Evolutionary conservation across 2,329 filamentous ascomycete genomes (phyloP).

Genomic region (Fusarium illudens): DNA sequence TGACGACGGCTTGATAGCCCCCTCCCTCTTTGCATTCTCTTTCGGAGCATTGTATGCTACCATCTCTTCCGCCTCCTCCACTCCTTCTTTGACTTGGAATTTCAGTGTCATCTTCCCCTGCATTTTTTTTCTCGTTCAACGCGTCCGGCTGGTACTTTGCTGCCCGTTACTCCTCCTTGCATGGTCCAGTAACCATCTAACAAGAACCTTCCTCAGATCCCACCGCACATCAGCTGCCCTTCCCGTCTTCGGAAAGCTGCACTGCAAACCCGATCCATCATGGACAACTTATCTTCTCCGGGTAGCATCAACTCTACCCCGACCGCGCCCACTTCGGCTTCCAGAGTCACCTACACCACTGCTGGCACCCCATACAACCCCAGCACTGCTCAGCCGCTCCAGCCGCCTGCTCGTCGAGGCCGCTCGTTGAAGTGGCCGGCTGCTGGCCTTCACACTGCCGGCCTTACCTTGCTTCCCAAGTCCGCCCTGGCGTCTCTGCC

Average conservation of each 20-base stretch:
- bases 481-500: conserved; percentile 48
- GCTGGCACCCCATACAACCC: conserved; percentile 66
- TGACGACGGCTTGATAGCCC: conserved; percentile 22
- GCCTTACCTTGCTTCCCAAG: conserved; percentile 50
- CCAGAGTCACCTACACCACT: conserved; percentile 59
- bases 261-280: conserved; percentile 37
- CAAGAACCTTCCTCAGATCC: conserved; percentile 43
- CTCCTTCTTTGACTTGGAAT: conserved; percentile 15
- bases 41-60: conserved; percentile 13
- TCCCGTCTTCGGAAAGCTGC: conserved; percentile 28
- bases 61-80: conserved; percentile 2
- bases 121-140: conserved; percentile 1
- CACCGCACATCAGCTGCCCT: conserved; percentile 19
- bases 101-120: conserved; percentile 2
- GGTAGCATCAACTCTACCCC: conserved; percentile 33
- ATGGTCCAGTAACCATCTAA: conserved; percentile 40
- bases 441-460: conserved; percentile 40
- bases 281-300: conserved; percentile 45
- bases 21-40: conserved; percentile 21
- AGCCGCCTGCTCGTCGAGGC: conserved; percentile 61
- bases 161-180: conserved; percentile 11
- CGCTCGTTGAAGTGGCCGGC: conserved; percentile 55
- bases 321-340: conserved; percentile 34
- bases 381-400: conserved; percentile 54
- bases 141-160: conserved; percentile 7